A percentile compares a stretch with the other conserved stretches of the same genome.
Conservation (phyloP, 129 eudicot species). For the Tagetes erecta region DNA sequence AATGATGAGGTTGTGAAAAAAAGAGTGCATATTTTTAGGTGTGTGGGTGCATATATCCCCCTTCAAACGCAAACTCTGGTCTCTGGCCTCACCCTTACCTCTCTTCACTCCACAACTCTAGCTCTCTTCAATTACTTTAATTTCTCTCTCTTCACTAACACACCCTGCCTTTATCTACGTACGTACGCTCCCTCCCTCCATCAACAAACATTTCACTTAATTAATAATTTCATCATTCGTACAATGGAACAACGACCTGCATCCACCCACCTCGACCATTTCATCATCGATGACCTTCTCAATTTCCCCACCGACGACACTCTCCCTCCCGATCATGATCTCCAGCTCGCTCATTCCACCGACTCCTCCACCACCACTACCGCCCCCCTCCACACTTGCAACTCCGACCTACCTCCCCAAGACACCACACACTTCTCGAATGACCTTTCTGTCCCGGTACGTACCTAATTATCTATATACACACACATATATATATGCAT, state of each 20-base stretch:
- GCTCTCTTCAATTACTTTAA: slow-evolving; percentile 15
- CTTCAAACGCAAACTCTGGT: slow-evolving; percentile 74
- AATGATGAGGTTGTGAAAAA: slow-evolving; percentile 18
- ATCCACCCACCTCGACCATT: slow-evolving; percentile 37
- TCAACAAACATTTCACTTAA: background rate
- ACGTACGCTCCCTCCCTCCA: background rate
- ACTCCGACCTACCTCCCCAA: slow-evolving; percentile 31
- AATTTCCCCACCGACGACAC: slow-evolving; percentile 69
- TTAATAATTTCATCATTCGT: background rate
- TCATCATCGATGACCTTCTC: slow-evolving; percentile 73
- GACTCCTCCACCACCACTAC: slow-evolving; percentile 37
- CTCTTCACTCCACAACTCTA: slow-evolving; percentile 35
- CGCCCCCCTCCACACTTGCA: slow-evolving; percentile 36
- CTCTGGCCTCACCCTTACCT: slow-evolving; percentile 26
- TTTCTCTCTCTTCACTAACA: slow-evolving; percentile 12
- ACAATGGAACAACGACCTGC: too few relatives aligned
- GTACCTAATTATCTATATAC: background rate
- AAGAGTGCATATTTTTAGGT: slow-evolving; percentile 48
- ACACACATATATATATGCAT: too few relatives aligned
- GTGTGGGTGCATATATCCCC: slow-evolving; percentile 43
- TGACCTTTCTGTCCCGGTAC: slow-evolving; percentile 82
- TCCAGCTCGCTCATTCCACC: slow-evolving; percentile 18
- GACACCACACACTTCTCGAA: slow-evolving; percentile 50
- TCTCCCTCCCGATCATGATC: background rate
- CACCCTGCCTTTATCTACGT: slow-evolving; percentile 25